Percentiles rank a stretch among this genome's conserved stretches.
Conservation (phyloP, 1,139 yeast species). For the Barnettozyma hawaiiensis region DNA sequence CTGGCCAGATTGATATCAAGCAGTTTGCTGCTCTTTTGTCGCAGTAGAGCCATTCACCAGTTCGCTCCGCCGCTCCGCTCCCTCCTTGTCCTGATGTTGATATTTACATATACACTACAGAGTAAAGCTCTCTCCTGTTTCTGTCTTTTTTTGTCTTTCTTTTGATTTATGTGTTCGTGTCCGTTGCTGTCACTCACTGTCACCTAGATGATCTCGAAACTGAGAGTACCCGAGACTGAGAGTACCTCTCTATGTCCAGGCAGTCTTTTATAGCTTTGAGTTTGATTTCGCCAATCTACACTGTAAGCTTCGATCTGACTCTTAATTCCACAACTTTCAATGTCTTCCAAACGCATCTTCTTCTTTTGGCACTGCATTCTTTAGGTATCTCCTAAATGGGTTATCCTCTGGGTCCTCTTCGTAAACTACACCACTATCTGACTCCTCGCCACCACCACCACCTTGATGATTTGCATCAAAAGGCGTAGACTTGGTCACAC, state of each 20-base stretch:
- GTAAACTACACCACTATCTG: slow-evolving; percentile 9
- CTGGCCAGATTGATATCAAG: slow-evolving; percentile 92
- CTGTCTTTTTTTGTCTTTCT: too few species aligned
- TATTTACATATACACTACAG: too few species aligned
- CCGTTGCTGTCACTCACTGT: too few species aligned
- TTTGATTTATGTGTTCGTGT: too few species aligned
- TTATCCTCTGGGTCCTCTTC: slow-evolving; percentile 22
- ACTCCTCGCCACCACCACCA: background rate
- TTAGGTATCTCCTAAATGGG: slow-evolving; percentile 33
- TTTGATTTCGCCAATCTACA: background rate
- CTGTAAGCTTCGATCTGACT: too few species aligned
- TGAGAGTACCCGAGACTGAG: too few species aligned
- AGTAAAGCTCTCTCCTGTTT: too few species aligned
- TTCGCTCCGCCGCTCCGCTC: too few species aligned
- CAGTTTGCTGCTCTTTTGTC: slow-evolving; percentile 82
- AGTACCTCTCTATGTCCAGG: too few species aligned
- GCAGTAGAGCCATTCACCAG: slow-evolving; percentile 31
- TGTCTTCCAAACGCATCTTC: slow-evolving; percentile 25
- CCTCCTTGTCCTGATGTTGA: too few species aligned
- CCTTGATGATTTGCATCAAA: background rate
- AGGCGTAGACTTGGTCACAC: background rate
- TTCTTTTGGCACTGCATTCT: slow-evolving; percentile 33
- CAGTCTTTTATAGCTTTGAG: background rate
- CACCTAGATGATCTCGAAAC: too few species aligned
- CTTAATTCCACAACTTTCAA: too few species aligned